Evolutionary conservation across 129 eudicot genomes (phyloP).

Genomic region (Artemisia argyi): DNA sequence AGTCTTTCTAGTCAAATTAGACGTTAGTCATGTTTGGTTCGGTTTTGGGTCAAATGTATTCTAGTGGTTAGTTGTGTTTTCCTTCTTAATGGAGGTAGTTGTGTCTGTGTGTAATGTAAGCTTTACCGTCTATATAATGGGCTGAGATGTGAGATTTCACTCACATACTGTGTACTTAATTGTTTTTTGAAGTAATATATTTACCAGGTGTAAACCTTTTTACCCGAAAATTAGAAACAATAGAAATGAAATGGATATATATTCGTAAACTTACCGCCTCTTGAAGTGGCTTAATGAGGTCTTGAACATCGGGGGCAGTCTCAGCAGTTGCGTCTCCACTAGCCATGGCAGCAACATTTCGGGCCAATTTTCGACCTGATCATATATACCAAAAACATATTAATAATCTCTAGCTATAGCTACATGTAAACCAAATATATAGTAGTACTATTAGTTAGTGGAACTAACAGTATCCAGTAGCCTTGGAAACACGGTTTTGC

Average conservation of each 20-base stretch:
- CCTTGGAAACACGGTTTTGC: conserved; percentile 47
- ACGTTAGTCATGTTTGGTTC: too few species aligned
- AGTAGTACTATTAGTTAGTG: not conserved
- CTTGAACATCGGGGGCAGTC: conserved; percentile 51
- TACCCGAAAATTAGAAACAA: too few species aligned
- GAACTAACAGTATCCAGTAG: conserved; percentile 69
- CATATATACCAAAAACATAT: not conserved
- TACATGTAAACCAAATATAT: not conserved
- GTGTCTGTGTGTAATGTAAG: too few species aligned
- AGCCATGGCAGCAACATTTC: conserved; percentile 84
- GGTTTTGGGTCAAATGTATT: too few species aligned
- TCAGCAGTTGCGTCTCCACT: conserved; percentile 65
- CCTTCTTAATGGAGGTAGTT: too few species aligned
- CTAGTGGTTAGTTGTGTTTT: too few species aligned
- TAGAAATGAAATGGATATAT: not conserved
- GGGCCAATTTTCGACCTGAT: conserved; percentile 72
- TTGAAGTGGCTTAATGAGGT: conserved; percentile 65
- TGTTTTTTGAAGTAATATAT: too few species aligned
- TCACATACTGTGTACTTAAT: too few species aligned
- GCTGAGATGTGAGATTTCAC: too few species aligned
- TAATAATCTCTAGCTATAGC: not conserved
- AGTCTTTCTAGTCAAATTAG: too few species aligned
- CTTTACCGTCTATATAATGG: too few species aligned
- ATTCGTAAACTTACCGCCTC: conserved; percentile 50
- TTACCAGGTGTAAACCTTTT: too few species aligned